Base-by-base conservation (phyloP, 352 stramenopile genomes). In the Globisporangium heterothallicum region DNA sequence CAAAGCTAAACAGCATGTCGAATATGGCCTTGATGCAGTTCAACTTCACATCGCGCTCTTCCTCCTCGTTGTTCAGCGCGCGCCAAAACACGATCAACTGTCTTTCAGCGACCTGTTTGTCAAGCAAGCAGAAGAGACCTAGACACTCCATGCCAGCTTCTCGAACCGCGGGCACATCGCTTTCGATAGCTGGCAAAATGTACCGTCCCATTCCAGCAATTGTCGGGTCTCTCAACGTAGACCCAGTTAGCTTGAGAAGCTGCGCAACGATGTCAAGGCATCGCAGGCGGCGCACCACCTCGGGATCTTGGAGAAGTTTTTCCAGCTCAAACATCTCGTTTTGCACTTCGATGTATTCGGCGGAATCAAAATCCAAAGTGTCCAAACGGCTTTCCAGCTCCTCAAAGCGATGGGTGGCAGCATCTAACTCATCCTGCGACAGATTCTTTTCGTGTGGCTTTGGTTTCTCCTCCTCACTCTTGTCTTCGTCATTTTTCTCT, bases 81-180 rank as follows among this genome's bases (percentile, higher is more conserved):
- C 72, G 72, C 81, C 78, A 92, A 52, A 92, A 92, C 3, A 89
- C 72, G 42, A 88, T 68, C 54, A 88, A 61, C 49, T 92, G 81
- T 1, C 72, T 63, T 40, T 86, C 74, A 0, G 81, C 78, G 5
- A 89, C 68, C 25, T 72, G 63, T 41, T 85, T 80, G 32, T 92
- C 81, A 7, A 92, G 66, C 42, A 92, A 30, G 49, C 70, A 85
- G 30, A 83, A 86, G 4, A 92, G 56, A 9, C 78, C 81, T 10
- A 92, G 62, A 42, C 81, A 86, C 53, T 90, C 78, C 53, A 92
- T 74, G 26, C 75, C 81, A 13, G 73, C 71, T 61, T 89, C 81
- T 42, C 81, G 69, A 18, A 92, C 59, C 12, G 78, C 81, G 8
- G 77, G 77, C 0, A 92, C 68, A 18, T 92, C 81, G 46, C 71